phyloP scores from a whole-genome alignment of 2,329 filamentous ascomycete genomes.

The Graphiopsis chlorocephala region DNA sequence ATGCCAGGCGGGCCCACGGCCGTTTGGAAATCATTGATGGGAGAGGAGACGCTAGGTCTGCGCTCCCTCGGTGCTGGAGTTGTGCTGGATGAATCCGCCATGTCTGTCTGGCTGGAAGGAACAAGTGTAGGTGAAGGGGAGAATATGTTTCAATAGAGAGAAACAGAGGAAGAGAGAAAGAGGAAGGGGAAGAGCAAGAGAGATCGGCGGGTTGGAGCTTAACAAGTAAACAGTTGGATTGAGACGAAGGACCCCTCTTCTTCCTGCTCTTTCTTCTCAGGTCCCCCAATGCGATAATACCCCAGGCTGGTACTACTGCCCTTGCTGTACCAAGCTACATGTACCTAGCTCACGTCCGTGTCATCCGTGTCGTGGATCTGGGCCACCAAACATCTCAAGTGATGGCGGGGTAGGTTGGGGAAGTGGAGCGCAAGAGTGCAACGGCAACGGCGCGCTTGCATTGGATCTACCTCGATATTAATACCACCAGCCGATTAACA shows the following conservation, averaged over 20 bases:
- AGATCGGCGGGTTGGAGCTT: conserved; percentile 6
- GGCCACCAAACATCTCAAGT: background rate
- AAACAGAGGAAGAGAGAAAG: background rate
- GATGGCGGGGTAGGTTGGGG: background rate
- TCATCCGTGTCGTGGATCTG: background rate
- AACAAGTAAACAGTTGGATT: conserved; percentile 11
- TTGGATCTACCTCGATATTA: background rate
- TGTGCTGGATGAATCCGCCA: conserved; percentile 18
- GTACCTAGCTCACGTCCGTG: background rate
- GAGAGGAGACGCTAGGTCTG: conserved; percentile 75
- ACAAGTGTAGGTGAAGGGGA: background rate
- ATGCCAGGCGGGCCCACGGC: conserved; percentile 77
- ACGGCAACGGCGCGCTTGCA: background rate
- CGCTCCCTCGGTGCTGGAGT: conserved; percentile 61
- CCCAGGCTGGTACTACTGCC: background rate
- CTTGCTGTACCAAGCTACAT: background rate
- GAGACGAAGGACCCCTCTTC: background rate
- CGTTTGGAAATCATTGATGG: conserved; percentile 81
- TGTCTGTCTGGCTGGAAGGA: conserved; percentile 12
- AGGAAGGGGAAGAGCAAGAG: background rate
- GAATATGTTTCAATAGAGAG: background rate
- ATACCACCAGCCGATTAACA: background rate
- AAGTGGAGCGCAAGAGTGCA: background rate
- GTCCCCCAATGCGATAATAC: background rate
- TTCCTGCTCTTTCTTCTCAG: background rate